Evolutionary conservation across 2,329 filamentous ascomycete species (phyloP).

Genomic region (Septoria linicola): DNA sequence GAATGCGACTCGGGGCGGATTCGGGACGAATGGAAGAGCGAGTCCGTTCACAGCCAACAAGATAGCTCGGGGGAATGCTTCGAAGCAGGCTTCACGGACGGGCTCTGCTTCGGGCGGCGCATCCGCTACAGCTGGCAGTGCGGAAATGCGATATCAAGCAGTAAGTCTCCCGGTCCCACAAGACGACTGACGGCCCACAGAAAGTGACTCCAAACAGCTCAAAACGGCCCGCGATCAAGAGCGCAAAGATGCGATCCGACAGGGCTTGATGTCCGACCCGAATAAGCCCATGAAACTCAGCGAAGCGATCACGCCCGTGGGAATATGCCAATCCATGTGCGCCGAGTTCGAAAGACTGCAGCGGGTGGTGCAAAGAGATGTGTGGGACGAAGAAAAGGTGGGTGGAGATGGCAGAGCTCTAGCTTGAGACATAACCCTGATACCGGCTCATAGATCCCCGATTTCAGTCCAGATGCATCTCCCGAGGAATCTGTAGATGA

Average conservation of each 20-base stretch:
- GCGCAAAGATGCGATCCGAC: conserved; percentile 52
- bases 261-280: conserved; percentile 58
- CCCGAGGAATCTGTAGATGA: conserved; percentile 47
- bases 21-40: neutral
- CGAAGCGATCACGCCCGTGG: conserved; percentile 61
- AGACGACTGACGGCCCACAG: conserved; percentile 29
- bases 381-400: conserved; percentile 61
- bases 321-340: conserved; percentile 64
- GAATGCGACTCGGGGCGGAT: conserved; percentile 8
- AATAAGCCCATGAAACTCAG: conserved; percentile 59
- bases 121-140: conserved; percentile 18
- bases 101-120: conserved; percentile 8
- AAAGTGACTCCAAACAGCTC: conserved; percentile 39
- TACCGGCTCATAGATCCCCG: conserved; percentile 36
- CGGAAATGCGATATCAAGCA: conserved; percentile 27
- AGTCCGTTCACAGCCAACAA: conserved; percentile 4
- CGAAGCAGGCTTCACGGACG: conserved; percentile 2
- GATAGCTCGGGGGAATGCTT: conserved; percentile 6
- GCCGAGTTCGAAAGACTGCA: conserved; percentile 63
- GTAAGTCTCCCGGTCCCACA: conserved; percentile 20
- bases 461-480: conserved; percentile 27
- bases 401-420: conserved; percentile 23
- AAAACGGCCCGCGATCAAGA: conserved; percentile 53
- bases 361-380: conserved; percentile 61
- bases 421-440: conserved; percentile 25